phyloP scores from a whole-genome alignment of 345 rosid species.

The Punica granatum region DNA sequence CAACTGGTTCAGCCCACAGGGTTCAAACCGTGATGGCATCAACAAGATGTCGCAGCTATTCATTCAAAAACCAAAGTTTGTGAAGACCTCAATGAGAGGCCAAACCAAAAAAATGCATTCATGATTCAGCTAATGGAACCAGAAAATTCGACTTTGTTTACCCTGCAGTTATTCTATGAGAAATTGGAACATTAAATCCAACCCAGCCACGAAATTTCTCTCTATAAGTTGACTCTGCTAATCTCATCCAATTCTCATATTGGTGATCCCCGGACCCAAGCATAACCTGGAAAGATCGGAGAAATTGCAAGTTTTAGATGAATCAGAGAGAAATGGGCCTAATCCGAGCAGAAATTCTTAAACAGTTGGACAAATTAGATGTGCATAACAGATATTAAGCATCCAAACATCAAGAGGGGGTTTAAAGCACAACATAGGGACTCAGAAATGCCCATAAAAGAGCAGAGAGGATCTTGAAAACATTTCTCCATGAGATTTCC shows the following conservation, averaged over 20 bases:
- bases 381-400: neutral
- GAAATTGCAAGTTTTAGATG: neutral
- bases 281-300: constrained; percentile 56
- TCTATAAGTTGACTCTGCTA: constrained; percentile 49
- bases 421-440: neutral
- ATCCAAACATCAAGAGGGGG: neutral
- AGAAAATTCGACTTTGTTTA: constrained; percentile 21
- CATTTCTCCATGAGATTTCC: neutral
- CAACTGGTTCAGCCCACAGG: constrained; percentile 90
- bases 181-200: constrained; percentile 84
- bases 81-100: neutral
- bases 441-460: neutral
- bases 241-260: constrained; percentile 88
- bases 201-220: constrained; percentile 96
- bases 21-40: constrained; percentile 98
- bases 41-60: constrained; percentile 89
- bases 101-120: neutral
- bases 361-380: neutral
- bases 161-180: constrained; percentile 97
- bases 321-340: neutral
- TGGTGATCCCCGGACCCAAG: constrained; percentile 83
- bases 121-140: neutral
- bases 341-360: neutral
- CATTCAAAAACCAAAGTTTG: constrained; percentile 10
- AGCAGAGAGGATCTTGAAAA: neutral